These are phyloP conservation scores for Alternaria consortialis DNA, from an alignment of 2,329 filamentous ascomycete genomes.

Conservation along the genomic window DNA sequence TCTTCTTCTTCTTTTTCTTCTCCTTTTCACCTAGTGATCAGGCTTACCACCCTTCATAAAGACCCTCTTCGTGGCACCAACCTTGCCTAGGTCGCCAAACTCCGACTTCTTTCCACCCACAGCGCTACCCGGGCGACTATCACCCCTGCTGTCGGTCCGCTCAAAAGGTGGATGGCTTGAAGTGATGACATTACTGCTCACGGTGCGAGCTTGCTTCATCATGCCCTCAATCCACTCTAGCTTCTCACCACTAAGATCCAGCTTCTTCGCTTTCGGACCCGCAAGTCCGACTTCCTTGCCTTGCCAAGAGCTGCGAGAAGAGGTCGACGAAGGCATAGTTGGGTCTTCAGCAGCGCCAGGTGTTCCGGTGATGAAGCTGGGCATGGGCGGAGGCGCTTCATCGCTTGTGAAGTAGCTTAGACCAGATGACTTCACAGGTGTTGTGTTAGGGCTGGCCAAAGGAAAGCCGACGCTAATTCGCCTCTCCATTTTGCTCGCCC, in stretches of 20 bases:
- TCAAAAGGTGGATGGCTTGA: constrained; percentile 31
- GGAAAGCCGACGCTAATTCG: constrained; percentile 34
- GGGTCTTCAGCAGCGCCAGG: constrained; percentile 38
- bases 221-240: constrained; percentile 84
- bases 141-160: constrained; percentile 37
- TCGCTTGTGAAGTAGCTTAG: constrained; percentile 22
- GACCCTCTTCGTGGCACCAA: constrained; percentile 76
- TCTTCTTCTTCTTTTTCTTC: not conserved
- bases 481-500: constrained; percentile 37
- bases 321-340: constrained; percentile 37
- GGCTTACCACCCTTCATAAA: constrained; percentile 60
- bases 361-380: constrained; percentile 36
- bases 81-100: constrained; percentile 76
- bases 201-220: constrained; percentile 78
- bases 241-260: constrained; percentile 74
- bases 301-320: constrained; percentile 47
- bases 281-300: constrained; percentile 69
- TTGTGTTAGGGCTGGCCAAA: constrained; percentile 36
- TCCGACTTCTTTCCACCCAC: constrained; percentile 38
- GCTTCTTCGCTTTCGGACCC: constrained; percentile 70
- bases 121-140: constrained; percentile 27
- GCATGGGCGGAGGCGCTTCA: constrained; percentile 36
- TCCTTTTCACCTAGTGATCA: constrained; percentile 10
- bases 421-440: constrained; percentile 37
- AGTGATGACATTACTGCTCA: constrained; percentile 64